Evolutionary conservation across 192 early-diverging fungal genomes (phyloP), one percentile per base, ranked within the genome.

Genomic region (Linnemannia schmuckeri): DNA sequence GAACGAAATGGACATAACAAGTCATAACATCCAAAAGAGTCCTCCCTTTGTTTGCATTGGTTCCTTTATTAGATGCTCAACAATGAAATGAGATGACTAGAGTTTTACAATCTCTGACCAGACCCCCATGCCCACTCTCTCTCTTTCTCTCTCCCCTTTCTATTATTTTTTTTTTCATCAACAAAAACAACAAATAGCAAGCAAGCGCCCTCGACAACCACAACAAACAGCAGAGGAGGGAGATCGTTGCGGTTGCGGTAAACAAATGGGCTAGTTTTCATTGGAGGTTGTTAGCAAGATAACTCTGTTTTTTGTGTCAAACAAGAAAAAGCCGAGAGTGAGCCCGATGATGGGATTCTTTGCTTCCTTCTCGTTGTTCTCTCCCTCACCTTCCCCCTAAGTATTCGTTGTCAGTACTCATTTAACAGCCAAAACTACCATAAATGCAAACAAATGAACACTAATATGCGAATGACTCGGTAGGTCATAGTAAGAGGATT

Each of bases 171-270:
- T 27, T 24, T 20, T 15, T 30, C 35, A 63, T 66, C 61, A 66
- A 66, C 57, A 66, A 66, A 66, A 66, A 30, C 61, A 66, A 66
- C 61, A 66, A 66, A 66, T 66, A 66, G 61, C n/a, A 63, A 63
- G 30, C 47, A 49, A 49, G 47, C 17, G 18, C 47, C 0, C 18
- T 49, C 13, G 2, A 18, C 47, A 18, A 20, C 47, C 10, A 49
- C 47, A 49, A 4, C 47, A 49, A 49, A 18, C 47, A 49, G 47
- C 49, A 52, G 5, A 22, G 9, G 44, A 49, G 15, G 37, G 37
- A 37, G 37, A 37, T 37, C 3, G 37, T 37, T 37, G 8, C 27
- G 27, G 42, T 9, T 44, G 42, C 42, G 33, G 12, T 33, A 33
- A 66, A 66, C 9, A 30, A 33, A 30, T 66, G 30, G n/a, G 15